Evolutionary conservation across 2,329 filamentous ascomycete genomes (phyloP), one percentile per base, ranked within the genome.

Genomic region (Plenodomus biglobosus): DNA sequence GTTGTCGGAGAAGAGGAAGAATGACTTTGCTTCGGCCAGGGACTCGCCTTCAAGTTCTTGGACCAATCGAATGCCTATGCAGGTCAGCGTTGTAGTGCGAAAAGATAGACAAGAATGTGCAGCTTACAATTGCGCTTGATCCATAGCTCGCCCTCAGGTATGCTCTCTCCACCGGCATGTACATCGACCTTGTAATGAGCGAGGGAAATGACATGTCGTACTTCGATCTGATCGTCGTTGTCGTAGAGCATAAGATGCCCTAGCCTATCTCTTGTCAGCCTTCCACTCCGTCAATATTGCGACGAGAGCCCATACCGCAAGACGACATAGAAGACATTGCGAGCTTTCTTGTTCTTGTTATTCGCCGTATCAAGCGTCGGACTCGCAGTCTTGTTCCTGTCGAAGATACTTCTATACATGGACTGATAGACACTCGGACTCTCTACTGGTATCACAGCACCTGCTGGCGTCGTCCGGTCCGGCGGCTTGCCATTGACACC

Each of bases 181-280:
- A 97, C 84, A 61, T 86, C 88, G 47, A 97, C 82, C 52, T 86
- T 82, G 73, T 97, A 90, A 63, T 96, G 88, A 27, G 90, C 87
- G 8, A 99, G 81, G 0, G 92, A 96, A 47, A 99, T 90, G 45
- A 99, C 94, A 74, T 97, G 91, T 55, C 92, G 87, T 15, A 99
- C 94, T 73, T 99, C 94, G 60, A 96, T 80, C 72, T 97, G 92
- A 60, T 95, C 90, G 44, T 90, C 85, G 66, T 97, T 92, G 69
- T 99, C 94, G 72, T 96, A 99, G 8, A 99, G 84, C 90, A 99
- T 96, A 42, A 99, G 76, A 69, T 97, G 92, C 32, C 92, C 92
- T 72, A 96, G 59, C 27, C 65, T 69, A 17, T 17, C 20, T 17
- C 45, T 65, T 43, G 64, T 56, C 22, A 36, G 41, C 38, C 41